Evolutionary conservation across 225 moss, liverwort and hornwort genomes (phyloP), one percentile per base, ranked within the genome.

Genomic region (Polytrichum commune): DNA sequence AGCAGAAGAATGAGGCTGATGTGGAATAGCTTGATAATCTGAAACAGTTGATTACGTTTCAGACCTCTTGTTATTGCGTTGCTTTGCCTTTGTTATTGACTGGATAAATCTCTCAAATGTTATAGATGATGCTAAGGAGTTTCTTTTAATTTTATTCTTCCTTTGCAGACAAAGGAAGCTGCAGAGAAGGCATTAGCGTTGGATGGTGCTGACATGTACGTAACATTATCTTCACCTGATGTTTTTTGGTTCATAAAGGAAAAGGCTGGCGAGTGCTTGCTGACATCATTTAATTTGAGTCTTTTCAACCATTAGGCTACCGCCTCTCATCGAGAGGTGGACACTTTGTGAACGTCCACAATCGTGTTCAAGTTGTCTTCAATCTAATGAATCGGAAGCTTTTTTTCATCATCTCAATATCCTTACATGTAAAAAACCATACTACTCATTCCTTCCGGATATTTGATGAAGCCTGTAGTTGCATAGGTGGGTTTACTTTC

Each of bases 201-300:
- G 54, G 85, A 89, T 67, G 85, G 89, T 27, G 60, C 74, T 10
- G 85, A 85, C 60, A 89, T 89, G 89, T 87, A 79, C 27, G 81
- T 35, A 6, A 63, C 62, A 63, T 27, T 28, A 27, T 13, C 62
- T 27, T 27, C 8, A 27, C 62, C 62, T 58, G 22, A 58, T 22
- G 20, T 22, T 58, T 58, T 58, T 58, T n/a, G 58, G 3, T 7
- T 46, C 46, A 46, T 46, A 46, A 46, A 16, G 46, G 46, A 16
- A 46, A 46, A 46, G 46, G 46, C 13, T 46, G 16, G 46, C 13
- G 46, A 46, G 46, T 46, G 46, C 46, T 16, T 46, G 46, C 46
- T 0, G 13, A 46, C 46, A 46, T 46, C 13, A 46, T 10, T 0
- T 46, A 46, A 46, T 46, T 46, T 46, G 46, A 46, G 46, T 46